Evolutionary conservation across 768 basidiomycete species (phyloP), one percentile per base, ranked within the genome.

Genomic region (Podaxis sp.): DNA sequence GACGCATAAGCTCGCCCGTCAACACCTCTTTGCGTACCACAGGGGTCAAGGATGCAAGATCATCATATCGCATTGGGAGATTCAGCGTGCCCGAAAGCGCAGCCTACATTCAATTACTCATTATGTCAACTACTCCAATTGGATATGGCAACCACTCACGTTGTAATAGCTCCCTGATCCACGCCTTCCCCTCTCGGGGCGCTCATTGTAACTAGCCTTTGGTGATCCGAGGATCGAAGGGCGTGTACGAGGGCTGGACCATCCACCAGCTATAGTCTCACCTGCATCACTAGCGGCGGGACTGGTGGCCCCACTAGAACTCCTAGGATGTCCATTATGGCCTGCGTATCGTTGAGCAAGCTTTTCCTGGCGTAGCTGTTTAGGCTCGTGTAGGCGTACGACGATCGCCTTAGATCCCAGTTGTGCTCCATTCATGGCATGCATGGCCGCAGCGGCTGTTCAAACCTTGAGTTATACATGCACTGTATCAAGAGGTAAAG

Each of bases 141-240:
- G 40, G 56, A 58, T 36, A 70, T 66, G 22, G 13, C 41, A 63
- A 41, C 22, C 24, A 66, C 83, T 63, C 68, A 93, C 92, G 69
- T 91, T 89, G 68, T 89, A 95, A 73, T 94, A 95, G 70, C 93
- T 94, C 4, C 91, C 93, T 44, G 90, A 91, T 22, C 91, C 89
- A 69, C 93, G 80, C 62, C 93, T 81, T 20, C 84, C 84, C 65
- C 90, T 80, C 46, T 93, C 86, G 48, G 83, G 74, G 56, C 87
- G 77, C 38, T 90, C 88, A 57, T 78, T 78, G 62, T 81, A 74
- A 36, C 72, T 73, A 58, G 80, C 75, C 51, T 84, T 80, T 22
- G 86, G 86, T n/a, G 87, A 75, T 36, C 22, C 69, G 20, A 90
- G 77, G 13, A 79, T 69, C 38, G 84, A 76, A 28, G 78, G 71